Base-by-base conservation (phyloP, 164 flowering plant genomes). In the Macadamia tetraphylla region DNA sequence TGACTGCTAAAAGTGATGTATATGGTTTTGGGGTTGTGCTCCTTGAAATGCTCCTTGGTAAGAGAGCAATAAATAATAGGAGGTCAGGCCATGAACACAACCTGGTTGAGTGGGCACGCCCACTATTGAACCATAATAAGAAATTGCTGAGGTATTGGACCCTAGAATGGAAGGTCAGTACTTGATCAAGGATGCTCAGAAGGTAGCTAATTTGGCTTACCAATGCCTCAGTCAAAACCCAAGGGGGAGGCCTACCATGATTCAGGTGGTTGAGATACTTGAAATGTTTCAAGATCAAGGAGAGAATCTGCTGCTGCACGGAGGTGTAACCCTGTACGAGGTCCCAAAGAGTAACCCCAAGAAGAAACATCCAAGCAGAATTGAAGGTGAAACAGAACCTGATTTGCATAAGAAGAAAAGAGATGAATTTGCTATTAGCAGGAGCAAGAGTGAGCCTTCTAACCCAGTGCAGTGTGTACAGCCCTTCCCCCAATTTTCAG, bases 21-120 rank as follows among this genome's bases (percentile, higher is more conserved):
- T 35, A 35, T 35, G 40, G 40, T 35, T 35, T 35, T 35, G 40
- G 40, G 40, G 98, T 94, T 1, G 97, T 94, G 72, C 85, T 94
- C 42, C 96, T 91, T 55, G 98, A 94, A 86, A 78, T 91, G 87
- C 93, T 93, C 23, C 82, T 89, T n/a, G 98, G 98, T 63, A 79
- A 90, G 71, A 86, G 83, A 76, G 96, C 94, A 46, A 71, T 91
- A 85, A 97, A 93, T 78, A 91, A 87, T 81, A 85, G 87, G 77
- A 80, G 94, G 72, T 91, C 97, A 12, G 85, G 92, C 73, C 81
- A 88, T 67, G 97, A 93, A 71, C 91, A 91, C 72, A 94, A 87
- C 82, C 78, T 94, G 61, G 98, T 94, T 32, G 98, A 91, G 72
- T 94, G 94, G 94, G 97, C 96, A 0, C 92, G 94, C 11, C 98